phyloP scores from a whole-genome alignment of 495 filamentous ascomycete genomes.

The Massariosphaeria phaeospora region DNA sequence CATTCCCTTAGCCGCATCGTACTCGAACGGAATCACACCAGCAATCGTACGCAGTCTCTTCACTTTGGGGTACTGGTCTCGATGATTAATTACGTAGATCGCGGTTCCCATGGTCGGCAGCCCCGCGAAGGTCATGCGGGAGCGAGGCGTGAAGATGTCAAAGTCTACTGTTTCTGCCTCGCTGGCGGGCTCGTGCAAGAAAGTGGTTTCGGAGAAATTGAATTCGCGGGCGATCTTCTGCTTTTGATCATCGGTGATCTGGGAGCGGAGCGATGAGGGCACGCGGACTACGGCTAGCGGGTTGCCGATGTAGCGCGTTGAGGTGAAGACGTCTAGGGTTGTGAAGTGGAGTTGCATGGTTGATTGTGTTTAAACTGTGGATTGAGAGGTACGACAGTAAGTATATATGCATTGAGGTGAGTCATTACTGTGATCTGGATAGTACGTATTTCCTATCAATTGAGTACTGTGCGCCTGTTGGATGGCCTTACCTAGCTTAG shows the following conservation, averaged over 20 bases:
- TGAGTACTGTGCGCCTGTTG: too few relatives aligned
- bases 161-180: constrained; percentile 42
- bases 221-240: constrained; percentile 70
- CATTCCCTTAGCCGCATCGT: not conserved
- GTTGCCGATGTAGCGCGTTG: constrained; percentile 55
- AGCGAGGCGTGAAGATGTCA: constrained; percentile 63
- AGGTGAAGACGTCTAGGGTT: constrained; percentile 68
- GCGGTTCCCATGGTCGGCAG: constrained; percentile 73
- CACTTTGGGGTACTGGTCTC: not conserved
- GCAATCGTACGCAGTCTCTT: constrained; percentile 9
- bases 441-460: too few relatives aligned
- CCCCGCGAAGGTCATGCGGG: constrained; percentile 69
- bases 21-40: constrained; percentile 8
- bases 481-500: too few relatives aligned
- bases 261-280: constrained; percentile 35
- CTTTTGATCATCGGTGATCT: constrained; percentile 51
- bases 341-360: constrained; percentile 41
- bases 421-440: too few relatives aligned
- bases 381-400: too few relatives aligned
- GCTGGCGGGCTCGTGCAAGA: constrained; percentile 51
- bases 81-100: constrained; percentile 42
- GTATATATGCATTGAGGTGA: too few relatives aligned
- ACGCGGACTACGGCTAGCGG: constrained; percentile 61
- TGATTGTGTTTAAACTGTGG: too few relatives aligned
- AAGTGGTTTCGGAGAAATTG: constrained; percentile 81